phyloP scores from a whole-genome alignment of 2,329 filamentous ascomycete species.

The Botrytis galanthina region DNA sequence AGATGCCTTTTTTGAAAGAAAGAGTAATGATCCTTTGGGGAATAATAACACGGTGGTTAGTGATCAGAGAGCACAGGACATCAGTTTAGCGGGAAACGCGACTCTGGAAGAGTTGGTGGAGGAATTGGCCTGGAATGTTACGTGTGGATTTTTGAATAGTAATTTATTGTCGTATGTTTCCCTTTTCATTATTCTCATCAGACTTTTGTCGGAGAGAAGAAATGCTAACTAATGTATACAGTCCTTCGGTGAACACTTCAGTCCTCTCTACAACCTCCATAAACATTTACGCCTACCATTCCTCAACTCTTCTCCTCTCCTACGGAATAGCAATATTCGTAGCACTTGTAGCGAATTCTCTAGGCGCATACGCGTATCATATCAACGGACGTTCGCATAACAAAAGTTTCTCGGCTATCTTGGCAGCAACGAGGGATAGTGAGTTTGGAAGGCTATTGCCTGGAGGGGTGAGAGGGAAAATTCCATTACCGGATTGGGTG shows the following conservation, averaged over 20 bases:
- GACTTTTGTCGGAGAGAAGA: too few species aligned
- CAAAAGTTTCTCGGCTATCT: constrained; percentile 28
- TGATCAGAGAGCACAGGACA: constrained; percentile 4
- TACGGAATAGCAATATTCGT: constrained; percentile 25
- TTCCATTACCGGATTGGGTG: background rate
- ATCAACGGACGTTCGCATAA: constrained; percentile 26
- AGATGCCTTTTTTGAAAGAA: constrained; percentile 25
- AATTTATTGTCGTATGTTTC: background rate
- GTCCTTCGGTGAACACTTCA: background rate
- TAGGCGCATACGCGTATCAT: constrained; percentile 26
- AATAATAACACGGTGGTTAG: background rate
- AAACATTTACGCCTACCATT: constrained; percentile 26
- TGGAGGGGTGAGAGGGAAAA: background rate
- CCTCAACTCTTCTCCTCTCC: constrained; percentile 22
- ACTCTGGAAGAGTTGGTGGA: constrained; percentile 3
- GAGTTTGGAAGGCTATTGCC: background rate
- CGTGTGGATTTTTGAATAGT: background rate
- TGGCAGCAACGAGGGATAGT: constrained; percentile 24
- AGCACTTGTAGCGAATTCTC: constrained; percentile 21
- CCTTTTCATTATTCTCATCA: background rate
- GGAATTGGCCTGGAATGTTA: background rate
- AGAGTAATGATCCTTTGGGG: background rate
- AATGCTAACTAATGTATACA: background rate
- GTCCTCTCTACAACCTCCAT: background rate
- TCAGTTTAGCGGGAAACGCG: background rate